Conservation (phyloP, 1,284 basidiomycete genomes). For the Apiotrichum sp. region DNA sequence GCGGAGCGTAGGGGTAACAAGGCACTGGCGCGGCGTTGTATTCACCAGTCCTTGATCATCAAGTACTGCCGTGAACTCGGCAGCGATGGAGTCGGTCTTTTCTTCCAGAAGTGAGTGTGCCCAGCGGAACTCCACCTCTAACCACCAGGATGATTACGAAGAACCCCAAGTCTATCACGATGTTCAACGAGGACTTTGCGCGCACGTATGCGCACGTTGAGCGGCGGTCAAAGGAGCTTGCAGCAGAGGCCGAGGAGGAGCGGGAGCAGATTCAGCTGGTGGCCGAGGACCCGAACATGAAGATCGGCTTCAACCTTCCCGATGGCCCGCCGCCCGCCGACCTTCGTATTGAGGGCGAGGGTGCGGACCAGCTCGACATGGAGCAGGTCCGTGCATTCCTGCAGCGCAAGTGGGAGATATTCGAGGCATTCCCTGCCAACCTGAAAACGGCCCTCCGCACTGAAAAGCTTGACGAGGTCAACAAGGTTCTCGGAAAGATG, state of each 20-base stretch:
- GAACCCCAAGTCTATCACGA: conserved; percentile 61
- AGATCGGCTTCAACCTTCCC: conserved; percentile 86
- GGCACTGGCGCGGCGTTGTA: conserved; percentile 72
- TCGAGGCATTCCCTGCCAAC: conserved; percentile 62
- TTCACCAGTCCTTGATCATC: conserved; percentile 82
- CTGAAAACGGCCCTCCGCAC: conserved; percentile 70
- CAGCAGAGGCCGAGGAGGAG: conserved; percentile 50
- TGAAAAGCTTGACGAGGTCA: conserved; percentile 73
- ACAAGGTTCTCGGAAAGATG: conserved; percentile 84
- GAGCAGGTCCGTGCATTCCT: conserved; percentile 81
- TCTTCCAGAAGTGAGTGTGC: conserved; percentile 78
- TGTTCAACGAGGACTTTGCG: conserved; percentile 87
- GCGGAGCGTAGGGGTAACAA: conserved; percentile 63
- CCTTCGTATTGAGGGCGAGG: conserved; percentile 77
- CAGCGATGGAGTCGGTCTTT: conserved; percentile 79
- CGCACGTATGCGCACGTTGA: conserved; percentile 78
- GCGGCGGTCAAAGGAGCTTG: conserved; percentile 61
- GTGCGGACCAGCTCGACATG: conserved; percentile 70
- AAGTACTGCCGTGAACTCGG: conserved; percentile 96
- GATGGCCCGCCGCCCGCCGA: conserved; percentile 85
- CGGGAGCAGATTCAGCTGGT: conserved; percentile 94
- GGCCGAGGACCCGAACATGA: conserved; percentile 69
- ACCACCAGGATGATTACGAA: conserved; percentile 64
- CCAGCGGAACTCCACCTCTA: not conserved
- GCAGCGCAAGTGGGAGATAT: conserved; percentile 89